Base-by-base conservation (phyloP, 768 basidiomycete genomes). In the Heimioporus sp. region DNA sequence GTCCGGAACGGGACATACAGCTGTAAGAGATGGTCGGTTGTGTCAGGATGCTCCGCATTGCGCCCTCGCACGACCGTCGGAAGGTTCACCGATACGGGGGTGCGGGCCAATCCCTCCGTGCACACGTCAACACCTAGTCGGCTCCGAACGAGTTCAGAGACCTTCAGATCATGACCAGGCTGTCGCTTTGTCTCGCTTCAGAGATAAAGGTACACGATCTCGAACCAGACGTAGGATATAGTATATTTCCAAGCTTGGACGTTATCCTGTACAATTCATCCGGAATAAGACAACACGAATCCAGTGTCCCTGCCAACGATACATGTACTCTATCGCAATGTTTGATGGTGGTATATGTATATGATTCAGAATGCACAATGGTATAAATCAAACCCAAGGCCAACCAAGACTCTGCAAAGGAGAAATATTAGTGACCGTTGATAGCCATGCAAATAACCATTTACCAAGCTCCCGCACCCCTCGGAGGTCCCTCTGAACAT, bases 381-480 rank as follows among this genome's bases (percentile, higher is more conserved):
- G 49, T 49, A 49, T 43, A 41, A 40, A 40, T 40, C 17, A 40
- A 5, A 40, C 21, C 39, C 2, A 11, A 19, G 43, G 11, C 12
- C 6, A 17, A 32, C 31, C 40, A 30, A 28, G 11, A 48, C 42
- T 51, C 61, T 65, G 24, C 43, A 28, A 41, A 21, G 7, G 21
- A 10, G 43, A 16, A 32, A 24, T 21, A 36, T 24, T 43, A 17
- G 51, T 48, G 16, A 52, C 24, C 20, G 6, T 37, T 20, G 11
- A 30, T 43, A 15, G 17, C n/a, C 7, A 32, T 35, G 17, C 15
- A 28, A 12, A 11, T 15, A 43, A 38, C n/a, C 13, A 37, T 61
- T 64, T 34, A 61, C 64, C 39, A 58, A 19, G 42, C 49, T 32
- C 35, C 34, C 10, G n/a, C 10, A 17, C 10, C 16, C 21, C 48